phyloP scores from a whole-genome alignment of 2,329 filamentous ascomycete species.

The Leptographium wingfieldii region DNA sequence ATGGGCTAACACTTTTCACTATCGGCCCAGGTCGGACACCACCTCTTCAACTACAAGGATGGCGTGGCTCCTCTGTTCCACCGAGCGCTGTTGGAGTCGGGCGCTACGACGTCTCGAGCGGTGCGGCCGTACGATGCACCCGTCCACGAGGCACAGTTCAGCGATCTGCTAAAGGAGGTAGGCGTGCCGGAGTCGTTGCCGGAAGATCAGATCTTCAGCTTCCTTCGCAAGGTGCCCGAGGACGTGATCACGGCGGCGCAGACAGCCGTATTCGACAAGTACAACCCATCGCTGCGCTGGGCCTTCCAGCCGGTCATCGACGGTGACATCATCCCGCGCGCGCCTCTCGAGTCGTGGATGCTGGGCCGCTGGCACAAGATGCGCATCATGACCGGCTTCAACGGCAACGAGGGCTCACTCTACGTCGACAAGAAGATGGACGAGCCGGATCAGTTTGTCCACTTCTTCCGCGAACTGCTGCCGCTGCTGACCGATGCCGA shows the following conservation, averaged over 20 bases:
- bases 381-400: conserved; percentile 30
- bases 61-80: conserved; percentile 21
- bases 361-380: conserved; percentile 18
- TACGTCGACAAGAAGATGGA: conserved; percentile 27
- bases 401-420: conserved; percentile 29
- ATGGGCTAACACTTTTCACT: not conserved
- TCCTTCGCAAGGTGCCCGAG: conserved; percentile 25
- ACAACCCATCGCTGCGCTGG: conserved; percentile 25
- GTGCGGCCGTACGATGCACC: conserved; percentile 29
- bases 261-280: conserved; percentile 20
- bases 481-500: conserved; percentile 24
- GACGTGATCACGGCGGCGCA: conserved; percentile 20
- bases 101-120: conserved; percentile 25
- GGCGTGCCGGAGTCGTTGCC: conserved; percentile 29
- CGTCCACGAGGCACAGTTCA: conserved; percentile 35
- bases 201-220: conserved; percentile 30
- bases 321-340: conserved; percentile 16
- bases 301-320: conserved; percentile 44
- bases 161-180: conserved; percentile 32
- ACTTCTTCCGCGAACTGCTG: conserved; percentile 26
- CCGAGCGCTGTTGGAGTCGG: conserved; percentile 26
- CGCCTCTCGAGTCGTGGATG: conserved; percentile 16
- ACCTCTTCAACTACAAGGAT: conserved; percentile 32
- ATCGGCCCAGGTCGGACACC: conserved; percentile 37
- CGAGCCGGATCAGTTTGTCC: conserved; percentile 20